These are phyloP conservation scores for Kuraishia cidri DNA, from an alignment of 805 yeast species.

Conservation along the genomic window DNA sequence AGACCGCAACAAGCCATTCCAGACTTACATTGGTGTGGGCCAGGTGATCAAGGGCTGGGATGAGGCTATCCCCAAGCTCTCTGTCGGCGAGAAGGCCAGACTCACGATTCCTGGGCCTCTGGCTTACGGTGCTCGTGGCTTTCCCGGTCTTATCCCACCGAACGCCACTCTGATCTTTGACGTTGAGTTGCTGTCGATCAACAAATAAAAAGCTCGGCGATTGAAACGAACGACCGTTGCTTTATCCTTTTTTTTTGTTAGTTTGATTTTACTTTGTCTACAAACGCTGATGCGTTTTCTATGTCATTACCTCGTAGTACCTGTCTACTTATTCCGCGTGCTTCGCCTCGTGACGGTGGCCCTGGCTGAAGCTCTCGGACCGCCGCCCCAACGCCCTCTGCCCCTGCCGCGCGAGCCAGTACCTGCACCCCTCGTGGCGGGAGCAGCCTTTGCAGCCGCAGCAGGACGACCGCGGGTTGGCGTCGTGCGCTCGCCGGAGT, in stretches of 20 bases:
- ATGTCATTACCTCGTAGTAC: neutral
- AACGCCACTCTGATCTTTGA: slow-evolving; percentile 88
- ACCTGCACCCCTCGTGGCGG: too few species aligned
- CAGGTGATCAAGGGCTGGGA: slow-evolving; percentile 98
- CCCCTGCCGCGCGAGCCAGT: too few species aligned
- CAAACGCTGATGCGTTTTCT: neutral
- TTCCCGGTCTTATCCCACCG: slow-evolving; percentile 96
- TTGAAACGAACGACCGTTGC: too few species aligned
- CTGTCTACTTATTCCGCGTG: slow-evolving; percentile 2
- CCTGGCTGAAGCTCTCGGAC: neutral
- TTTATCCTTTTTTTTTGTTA: neutral
- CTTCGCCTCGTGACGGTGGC: slow-evolving; percentile 2
- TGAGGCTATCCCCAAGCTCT: slow-evolving; percentile 84
- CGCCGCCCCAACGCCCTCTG: too few species aligned
- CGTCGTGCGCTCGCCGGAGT: slow-evolving; percentile 3
- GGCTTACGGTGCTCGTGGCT: slow-evolving; percentile 92
- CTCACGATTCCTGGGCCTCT: slow-evolving; percentile 88
- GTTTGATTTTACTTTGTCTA: neutral
- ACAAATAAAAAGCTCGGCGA: too few species aligned
- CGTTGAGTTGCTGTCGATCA: slow-evolving; percentile 60
- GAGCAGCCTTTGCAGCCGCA: neutral
- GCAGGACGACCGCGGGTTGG: neutral
- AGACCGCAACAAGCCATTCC: slow-evolving; percentile 94
- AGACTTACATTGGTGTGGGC: slow-evolving; percentile 89
- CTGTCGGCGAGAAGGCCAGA: slow-evolving; percentile 88